Conservation (phyloP, 306 rosid species). For the Rosa lucieae region DNA sequence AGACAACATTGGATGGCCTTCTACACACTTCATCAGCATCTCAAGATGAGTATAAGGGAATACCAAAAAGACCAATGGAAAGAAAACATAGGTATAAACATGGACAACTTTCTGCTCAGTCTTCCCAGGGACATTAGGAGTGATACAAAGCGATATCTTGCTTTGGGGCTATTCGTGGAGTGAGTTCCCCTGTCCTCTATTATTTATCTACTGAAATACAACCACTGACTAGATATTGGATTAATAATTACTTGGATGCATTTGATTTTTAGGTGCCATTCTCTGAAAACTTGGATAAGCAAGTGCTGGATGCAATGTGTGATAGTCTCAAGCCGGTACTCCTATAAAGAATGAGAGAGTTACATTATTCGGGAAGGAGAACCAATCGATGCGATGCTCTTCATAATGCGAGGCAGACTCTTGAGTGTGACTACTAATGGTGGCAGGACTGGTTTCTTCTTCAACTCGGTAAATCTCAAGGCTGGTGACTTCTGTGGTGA, state of each 20-base stretch:
- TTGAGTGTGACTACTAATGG: conserved; percentile 40
- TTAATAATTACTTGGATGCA: no score
- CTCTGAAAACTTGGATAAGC: conserved; percentile 44
- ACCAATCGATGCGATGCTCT: conserved; percentile 46
- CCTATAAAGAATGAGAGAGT: conserved; percentile 24
- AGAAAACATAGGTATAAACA: not conserved
- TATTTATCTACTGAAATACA: no score
- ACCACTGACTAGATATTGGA: no score
- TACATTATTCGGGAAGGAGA: conserved; percentile 52
- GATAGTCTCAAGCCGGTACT: conserved; percentile 45
- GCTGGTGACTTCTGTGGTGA: conserved; percentile 59
- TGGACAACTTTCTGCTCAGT: not conserved
- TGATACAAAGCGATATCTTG: conserved; percentile 8
- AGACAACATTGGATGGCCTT: conserved; percentile 27
- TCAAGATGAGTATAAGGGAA: not conserved
- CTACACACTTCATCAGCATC: conserved; percentile 4
- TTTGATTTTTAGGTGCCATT: conserved; percentile 34
- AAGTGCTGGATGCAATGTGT: conserved; percentile 45
- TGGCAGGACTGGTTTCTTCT: not conserved
- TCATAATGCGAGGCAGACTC: conserved; percentile 48
- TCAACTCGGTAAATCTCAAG: conserved; percentile 37
- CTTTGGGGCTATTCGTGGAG: not conserved
- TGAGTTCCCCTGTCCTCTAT: not conserved
- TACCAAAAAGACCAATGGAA: not conserved
- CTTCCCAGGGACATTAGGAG: conserved; percentile 1